A percentile compares a stretch with the other conserved stretches of the same genome.
Evolutionary conservation across 2,329 filamentous ascomycete genomes (phyloP).

Genomic region (Blastomyces gilchristii): DNA sequence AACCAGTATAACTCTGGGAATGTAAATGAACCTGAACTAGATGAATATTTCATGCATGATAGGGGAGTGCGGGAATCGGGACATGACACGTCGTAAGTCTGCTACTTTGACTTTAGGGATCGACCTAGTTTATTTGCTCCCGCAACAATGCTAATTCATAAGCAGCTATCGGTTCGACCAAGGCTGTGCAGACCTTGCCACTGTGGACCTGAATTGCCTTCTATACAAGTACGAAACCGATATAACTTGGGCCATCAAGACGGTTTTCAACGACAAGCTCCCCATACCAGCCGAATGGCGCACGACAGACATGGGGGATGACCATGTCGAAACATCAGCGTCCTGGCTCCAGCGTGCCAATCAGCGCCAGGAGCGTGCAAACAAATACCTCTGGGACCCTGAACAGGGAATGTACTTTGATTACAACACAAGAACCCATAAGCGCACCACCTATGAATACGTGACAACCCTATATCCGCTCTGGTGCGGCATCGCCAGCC

Average conservation of each 20-base stretch:
- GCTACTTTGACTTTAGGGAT: background rate
- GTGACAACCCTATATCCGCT: slow-evolving; percentile 82
- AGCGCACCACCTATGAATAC: slow-evolving; percentile 67
- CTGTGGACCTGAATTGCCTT: slow-evolving; percentile 75
- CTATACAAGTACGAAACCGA: slow-evolving; percentile 88
- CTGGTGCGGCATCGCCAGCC: slow-evolving; percentile 71
- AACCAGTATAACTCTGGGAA: slow-evolving; percentile 65
- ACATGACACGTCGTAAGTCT: slow-evolving; percentile 58
- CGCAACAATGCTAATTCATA: background rate
- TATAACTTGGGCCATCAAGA: slow-evolving; percentile 67
- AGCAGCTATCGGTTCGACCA: slow-evolving; percentile 61
- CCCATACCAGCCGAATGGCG: slow-evolving; percentile 64
- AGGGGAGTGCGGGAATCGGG: slow-evolving; percentile 79
- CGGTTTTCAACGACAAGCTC: slow-evolving; percentile 63
- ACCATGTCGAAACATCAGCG: slow-evolving; percentile 62
- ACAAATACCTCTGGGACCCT: slow-evolving; percentile 75
- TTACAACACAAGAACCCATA: slow-evolving; percentile 65
- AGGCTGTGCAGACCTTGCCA: slow-evolving; percentile 67
- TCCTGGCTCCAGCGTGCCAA: slow-evolving; percentile 71
- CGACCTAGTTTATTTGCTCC: background rate
- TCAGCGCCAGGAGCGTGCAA: slow-evolving; percentile 62
- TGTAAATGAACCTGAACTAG: slow-evolving; percentile 65
- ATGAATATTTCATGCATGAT: slow-evolving; percentile 80
- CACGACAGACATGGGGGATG: slow-evolving; percentile 47
- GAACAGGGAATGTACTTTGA: slow-evolving; percentile 50